Conservation (phyloP, 306 rosid species). For the Acacia crassicarpa region DNA sequence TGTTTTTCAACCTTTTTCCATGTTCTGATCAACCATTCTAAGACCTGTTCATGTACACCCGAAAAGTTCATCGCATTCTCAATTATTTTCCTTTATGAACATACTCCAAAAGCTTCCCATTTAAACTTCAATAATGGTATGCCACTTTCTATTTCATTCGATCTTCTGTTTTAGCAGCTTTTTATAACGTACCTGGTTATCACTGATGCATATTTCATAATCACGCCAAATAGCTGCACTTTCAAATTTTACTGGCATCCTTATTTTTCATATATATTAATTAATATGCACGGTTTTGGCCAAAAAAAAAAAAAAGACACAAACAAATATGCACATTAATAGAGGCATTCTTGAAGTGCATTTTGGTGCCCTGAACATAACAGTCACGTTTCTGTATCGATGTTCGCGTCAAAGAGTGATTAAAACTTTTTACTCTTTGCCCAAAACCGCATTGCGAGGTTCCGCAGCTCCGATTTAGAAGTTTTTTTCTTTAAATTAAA, state of each 20-base stretch:
- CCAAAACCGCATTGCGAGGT: not conserved
- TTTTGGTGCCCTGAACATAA: not conserved
- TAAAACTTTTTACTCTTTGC: not conserved
- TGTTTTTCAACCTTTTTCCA: not conserved
- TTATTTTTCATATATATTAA: not conserved
- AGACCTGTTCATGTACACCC: not conserved
- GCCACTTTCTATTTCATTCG: not conserved
- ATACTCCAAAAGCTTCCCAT: conserved; percentile 30
- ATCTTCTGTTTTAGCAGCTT: not conserved
- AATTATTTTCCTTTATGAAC: conserved; percentile 31
- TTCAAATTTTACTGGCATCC: not conserved
- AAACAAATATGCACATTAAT: not conserved
- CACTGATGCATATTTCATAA: not conserved
- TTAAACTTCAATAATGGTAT: conserved; percentile 58
- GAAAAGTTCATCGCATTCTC: conserved; percentile 20
- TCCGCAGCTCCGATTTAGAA: not conserved
- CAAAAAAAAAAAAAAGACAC: too few species aligned
- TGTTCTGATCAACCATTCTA: not conserved
- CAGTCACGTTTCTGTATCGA: not conserved
- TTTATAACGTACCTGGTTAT: not conserved
- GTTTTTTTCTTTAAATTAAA: not conserved
- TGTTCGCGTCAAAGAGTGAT: not conserved
- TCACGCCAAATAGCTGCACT: not conserved
- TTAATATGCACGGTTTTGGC: not conserved
- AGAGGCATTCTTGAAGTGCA: not conserved